Evolutionary conservation across 495 filamentous ascomycete species (phyloP).

Genomic region (Podospora appendiculata): DNA sequence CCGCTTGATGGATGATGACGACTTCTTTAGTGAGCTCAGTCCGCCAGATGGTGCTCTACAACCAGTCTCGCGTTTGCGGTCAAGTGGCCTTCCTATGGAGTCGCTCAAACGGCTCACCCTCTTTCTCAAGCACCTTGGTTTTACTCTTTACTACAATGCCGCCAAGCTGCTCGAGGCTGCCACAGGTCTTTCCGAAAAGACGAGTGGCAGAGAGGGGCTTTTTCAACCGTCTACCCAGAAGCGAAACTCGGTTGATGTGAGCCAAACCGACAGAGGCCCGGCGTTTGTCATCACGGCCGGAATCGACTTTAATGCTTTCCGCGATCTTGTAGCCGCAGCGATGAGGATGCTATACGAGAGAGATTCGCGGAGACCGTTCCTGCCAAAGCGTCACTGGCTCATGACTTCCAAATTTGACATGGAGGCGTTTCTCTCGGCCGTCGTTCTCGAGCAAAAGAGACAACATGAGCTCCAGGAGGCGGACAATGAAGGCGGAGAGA

Average conservation of each 20-base stretch:
- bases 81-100: slow-evolving; percentile 60
- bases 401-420: slow-evolving; percentile 91
- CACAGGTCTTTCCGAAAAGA: neutral
- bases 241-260: neutral
- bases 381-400: slow-evolving; percentile 80
- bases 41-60: slow-evolving; percentile 1
- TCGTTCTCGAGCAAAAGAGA: slow-evolving; percentile 82
- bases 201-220: neutral
- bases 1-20: slow-evolving; percentile 89
- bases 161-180: slow-evolving; percentile 38
- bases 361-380: slow-evolving; percentile 81
- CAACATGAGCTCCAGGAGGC: slow-evolving; percentile 50
- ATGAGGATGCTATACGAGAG: slow-evolving; percentile 86
- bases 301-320: slow-evolving; percentile 71
- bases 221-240: neutral
- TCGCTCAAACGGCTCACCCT: slow-evolving; percentile 68
- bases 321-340: slow-evolving; percentile 72
- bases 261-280: neutral
- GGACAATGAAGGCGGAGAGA: slow-evolving; percentile 39
- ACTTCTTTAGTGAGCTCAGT: slow-evolving; percentile 49
- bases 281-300: slow-evolving; percentile 32
- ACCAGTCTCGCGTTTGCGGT: slow-evolving; percentile 34
- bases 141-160: slow-evolving; percentile 80
- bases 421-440: slow-evolving; percentile 78
- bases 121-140: slow-evolving; percentile 90